Conservation (phyloP, 805 yeast genomes). For the Saccharomyces jurei region DNA sequence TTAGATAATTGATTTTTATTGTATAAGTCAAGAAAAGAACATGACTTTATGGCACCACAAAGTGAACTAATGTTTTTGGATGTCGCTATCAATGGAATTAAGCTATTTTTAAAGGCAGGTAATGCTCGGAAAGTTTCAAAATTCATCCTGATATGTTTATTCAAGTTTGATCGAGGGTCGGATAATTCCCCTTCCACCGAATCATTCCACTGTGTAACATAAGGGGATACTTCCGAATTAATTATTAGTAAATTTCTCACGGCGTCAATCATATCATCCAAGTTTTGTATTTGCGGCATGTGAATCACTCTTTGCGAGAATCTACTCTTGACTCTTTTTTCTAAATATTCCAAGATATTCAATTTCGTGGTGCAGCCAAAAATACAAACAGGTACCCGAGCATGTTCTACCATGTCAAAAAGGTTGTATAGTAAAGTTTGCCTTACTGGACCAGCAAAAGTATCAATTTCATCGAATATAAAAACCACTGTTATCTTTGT, state of each 20-base stretch:
- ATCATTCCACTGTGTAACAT: constrained; percentile 38
- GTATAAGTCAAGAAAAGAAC: constrained; percentile 18
- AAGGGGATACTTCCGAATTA: constrained; percentile 19
- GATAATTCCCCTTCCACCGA: constrained; percentile 27
- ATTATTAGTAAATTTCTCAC: constrained; percentile 35
- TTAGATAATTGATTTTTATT: constrained; percentile 24
- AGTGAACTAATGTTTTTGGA: constrained; percentile 26
- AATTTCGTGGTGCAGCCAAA: constrained; percentile 71
- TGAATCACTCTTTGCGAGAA: constrained; percentile 73
- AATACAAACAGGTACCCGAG: constrained; percentile 67
- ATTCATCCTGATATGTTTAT: constrained; percentile 35
- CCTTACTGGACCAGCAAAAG: constrained; percentile 59
- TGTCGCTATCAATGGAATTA: constrained; percentile 36
- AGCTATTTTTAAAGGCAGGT: constrained; percentile 39
- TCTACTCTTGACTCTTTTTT: constrained; percentile 84
- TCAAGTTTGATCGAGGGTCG: constrained; percentile 28
- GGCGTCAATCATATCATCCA: constrained; percentile 44
- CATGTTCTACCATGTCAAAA: constrained; percentile 73
- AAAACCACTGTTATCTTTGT: constrained; percentile 56
- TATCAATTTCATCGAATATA: constrained; percentile 78
- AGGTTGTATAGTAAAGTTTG: constrained; percentile 83
- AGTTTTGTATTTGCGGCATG: constrained; percentile 42
- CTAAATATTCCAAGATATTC: constrained; percentile 72
- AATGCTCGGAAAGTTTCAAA: constrained; percentile 54
- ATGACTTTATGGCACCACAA: constrained; percentile 12